Evolutionary conservation across 805 yeast genomes (phyloP), one percentile per base, ranked within the genome.

Genomic region (Lipomyces anomalus): DNA sequence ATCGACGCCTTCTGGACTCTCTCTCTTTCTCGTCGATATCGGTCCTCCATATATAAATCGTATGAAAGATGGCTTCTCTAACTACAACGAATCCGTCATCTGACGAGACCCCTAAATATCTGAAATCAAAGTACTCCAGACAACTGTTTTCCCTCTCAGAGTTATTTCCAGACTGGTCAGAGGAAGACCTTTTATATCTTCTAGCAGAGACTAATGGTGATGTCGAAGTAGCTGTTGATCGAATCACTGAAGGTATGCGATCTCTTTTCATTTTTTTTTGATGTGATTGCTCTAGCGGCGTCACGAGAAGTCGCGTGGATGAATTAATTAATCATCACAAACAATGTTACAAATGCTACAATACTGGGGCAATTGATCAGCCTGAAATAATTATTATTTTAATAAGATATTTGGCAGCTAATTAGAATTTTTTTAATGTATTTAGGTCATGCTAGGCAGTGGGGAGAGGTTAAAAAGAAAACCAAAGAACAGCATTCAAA

Each of bases 161-260:
- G 67, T 73, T 92, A 71, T 89, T 92, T 70, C 95, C 97, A 36
- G 95, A 85, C 62, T 92, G 98, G 98, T 76, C 84, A 39, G 72
- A 75, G 44, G 95, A 84, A 23, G 98, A 92, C 63, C 78, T 92
- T 62, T 68, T 72, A 38, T 77, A 82, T 43, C 79, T 87, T 48
- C 79, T 89, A 57, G 72, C 73, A 47, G 97, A 92, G 67, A 76
- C 82, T 53, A 72, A 56, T 35, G 73, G 79, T 52, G 88, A 84
- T 62, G 71, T 88, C 56, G 94, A 83, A 61, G 74, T 76, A 36
- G 85, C 92, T 54, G 82, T 86, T 53, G 89, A 83, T 61, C 81
- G 87, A 65, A 89, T 92, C 66, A 81, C 94, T 46, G 84, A 87
- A 51, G 95, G 57, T 55, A 48, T 6, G 29, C 17, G 6, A 9